Base-by-base conservation (phyloP, 345 rosid genomes). In the Hypericum androsaemum region DNA sequence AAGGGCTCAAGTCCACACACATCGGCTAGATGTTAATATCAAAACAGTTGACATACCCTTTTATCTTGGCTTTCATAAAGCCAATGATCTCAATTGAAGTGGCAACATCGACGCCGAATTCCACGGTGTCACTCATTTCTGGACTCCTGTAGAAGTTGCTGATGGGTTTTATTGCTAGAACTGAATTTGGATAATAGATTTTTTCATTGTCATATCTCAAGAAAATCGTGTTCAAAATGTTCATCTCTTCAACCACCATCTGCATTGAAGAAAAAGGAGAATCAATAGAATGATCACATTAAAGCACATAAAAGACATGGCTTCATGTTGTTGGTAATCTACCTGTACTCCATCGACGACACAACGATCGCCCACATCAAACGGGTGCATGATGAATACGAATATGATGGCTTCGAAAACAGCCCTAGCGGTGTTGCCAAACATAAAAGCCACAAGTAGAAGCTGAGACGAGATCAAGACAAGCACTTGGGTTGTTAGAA, bases 331-430 rank as follows among this genome's bases (percentile, higher is more conserved):
- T 22, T 22, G 32, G 4, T 1, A 22, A 43, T 28, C 61, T 61
- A 77, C 96, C 82, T 82, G 86, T 22, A 77, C 74, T 66, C 88
- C 96, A 40, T 82, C 94, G 12, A 88, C 63, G 22, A 88, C 89
- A 7, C 89, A 84, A n/a, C 89, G 83, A 44, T 84, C 94, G 1
- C 94, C 94, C 0, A 88, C 87, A 56, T 81, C 89, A 44, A 66
- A 88, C 14, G 89, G 96, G 54, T 83, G 94, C 85, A 82, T 80
- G 55, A 84, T 73, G 47, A 88, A 88, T 28, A 84, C 88, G 54
- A 88, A 84, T 41, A 88, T 71, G 60, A 88, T 78, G 60, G 94
- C 83, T 56, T 83, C 89, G 12, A 83, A 80, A 6, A 75, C 59
- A 0, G 77, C 77, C 74, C 58, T 88, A 55, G 75, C 81, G 0